A percentile compares a stretch with the other conserved stretches of the same genome.
Evolutionary conservation across 768 basidiomycete genomes (phyloP).

Genomic region (Naganishia kalamii): DNA sequence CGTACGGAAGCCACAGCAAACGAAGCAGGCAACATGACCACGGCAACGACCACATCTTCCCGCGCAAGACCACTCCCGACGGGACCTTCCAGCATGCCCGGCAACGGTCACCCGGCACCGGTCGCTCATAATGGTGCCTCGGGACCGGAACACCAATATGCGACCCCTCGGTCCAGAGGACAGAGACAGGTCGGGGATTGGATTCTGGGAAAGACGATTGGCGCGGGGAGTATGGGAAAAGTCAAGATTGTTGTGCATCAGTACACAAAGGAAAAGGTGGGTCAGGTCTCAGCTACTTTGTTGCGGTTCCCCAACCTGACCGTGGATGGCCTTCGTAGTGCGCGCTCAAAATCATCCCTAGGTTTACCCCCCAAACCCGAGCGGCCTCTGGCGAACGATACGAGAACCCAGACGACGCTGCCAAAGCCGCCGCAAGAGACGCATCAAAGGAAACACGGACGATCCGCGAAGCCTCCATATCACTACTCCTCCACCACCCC

Average conservation of each 20-base stretch:
- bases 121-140: neutral
- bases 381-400: constrained; percentile 49
- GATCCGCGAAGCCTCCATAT: constrained; percentile 88
- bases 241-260: constrained; percentile 92
- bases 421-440: constrained; percentile 76
- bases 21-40: neutral
- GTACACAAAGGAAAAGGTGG: constrained; percentile 81
- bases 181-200: constrained; percentile 74
- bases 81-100: neutral
- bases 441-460: constrained; percentile 94
- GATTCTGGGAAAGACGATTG: constrained; percentile 90
- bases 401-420: constrained; percentile 40
- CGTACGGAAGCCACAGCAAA: neutral
- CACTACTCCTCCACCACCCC: constrained; percentile 92
- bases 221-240: constrained; percentile 98
- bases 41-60: neutral
- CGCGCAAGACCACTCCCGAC: neutral
- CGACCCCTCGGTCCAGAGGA: neutral
- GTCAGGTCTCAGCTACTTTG: constrained; percentile 33
- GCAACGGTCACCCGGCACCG: neutral
- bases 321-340: constrained; percentile 53
- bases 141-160: neutral
- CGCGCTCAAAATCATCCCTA: constrained; percentile 97
- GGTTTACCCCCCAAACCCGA: constrained; percentile 55
- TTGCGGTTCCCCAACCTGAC: neutral